These are phyloP conservation scores for Pachyrhizus erosus DNA, from an alignment of 306 rosid species.

Conservation along the genomic window DNA sequence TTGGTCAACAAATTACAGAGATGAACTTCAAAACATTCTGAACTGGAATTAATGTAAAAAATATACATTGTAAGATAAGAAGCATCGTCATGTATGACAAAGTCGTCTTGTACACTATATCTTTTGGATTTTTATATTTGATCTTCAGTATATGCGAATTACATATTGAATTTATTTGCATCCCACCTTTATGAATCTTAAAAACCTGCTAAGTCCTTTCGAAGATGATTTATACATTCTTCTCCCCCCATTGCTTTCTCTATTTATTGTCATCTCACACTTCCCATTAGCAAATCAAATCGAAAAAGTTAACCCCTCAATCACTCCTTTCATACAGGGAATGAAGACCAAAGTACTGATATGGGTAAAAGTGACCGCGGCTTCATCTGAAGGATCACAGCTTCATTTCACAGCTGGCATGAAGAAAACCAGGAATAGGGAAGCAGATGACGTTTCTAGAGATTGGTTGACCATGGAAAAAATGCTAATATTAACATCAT, in stretches of 20 bases:
- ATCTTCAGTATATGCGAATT: neutral
- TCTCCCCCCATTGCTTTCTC: neutral
- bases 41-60: neutral
- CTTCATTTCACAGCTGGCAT: conserved; percentile 81
- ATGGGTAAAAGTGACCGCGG: conserved; percentile 83
- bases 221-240: conserved; percentile 19
- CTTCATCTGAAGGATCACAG: conserved; percentile 79
- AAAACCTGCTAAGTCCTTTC: neutral
- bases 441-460: conserved; percentile 79
- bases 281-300: neutral
- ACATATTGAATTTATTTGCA: neutral
- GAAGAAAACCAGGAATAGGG: conserved; percentile 90
- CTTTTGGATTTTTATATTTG: neutral
- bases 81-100: neutral
- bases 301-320: too few species aligned
- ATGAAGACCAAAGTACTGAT: conserved; percentile 90
- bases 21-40: neutral
- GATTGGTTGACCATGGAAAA: conserved; percentile 81
- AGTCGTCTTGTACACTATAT: conserved; percentile 10
- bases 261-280: too few species aligned
- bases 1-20: conserved; percentile 71
- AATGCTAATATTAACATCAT: conserved; percentile 47
- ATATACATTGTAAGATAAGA: neutral
- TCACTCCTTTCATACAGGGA: conserved; percentile 65
- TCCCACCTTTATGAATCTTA: neutral